Evolutionary conservation across 1,284 basidiomycete species (phyloP), one percentile per base, ranked within the genome.

Genomic region (Ganoderma lingzhi): DNA sequence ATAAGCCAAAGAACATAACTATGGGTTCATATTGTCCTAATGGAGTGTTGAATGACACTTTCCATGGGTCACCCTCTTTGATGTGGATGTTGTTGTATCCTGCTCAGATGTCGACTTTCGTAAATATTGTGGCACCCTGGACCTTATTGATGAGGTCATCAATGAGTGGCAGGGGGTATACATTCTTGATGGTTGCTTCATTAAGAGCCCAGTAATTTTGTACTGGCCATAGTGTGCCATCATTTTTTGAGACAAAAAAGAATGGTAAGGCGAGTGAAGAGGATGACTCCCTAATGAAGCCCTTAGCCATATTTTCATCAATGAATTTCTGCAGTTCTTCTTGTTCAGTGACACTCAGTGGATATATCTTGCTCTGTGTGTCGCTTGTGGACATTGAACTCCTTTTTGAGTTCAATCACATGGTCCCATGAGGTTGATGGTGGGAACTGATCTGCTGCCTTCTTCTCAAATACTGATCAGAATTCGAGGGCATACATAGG

Each of bases 221-320:
- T 60, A 67, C n/a, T 71, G 51, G 14, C 68, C 66, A 62, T 70
- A 74, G 19, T 44, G 28, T 32, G 1, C 60, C 45, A 68, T 83
- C 80, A 68, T 82, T 82, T 73, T 84, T 84, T 42, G 76, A 75
- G 12, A 82, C 76, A 64, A 82, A 83, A 2, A 83, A 75, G 37
- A 82, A 73, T 0, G 81, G 79, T 0, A 80, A 70, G 0, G 68
- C 77, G 5, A 75, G 67, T 1, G 72, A 71, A 1, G 76, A 73
- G 17, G 67, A 72, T 1, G 76, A 76, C 8, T 15, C 32, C 1
- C 63, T 37, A 15, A 74, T 76, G 4, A 58, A 66, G 10, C 72
- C 64, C n/a, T 61, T 60, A 10, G 19, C 44, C 2, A 53, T 15
- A 2, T 65, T 60, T n/a, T 65, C 64, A 4, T 39, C 44, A 8